Conservation (phyloP, 495 filamentous ascomycete species). For the Hypomontagnella monticulosa region DNA sequence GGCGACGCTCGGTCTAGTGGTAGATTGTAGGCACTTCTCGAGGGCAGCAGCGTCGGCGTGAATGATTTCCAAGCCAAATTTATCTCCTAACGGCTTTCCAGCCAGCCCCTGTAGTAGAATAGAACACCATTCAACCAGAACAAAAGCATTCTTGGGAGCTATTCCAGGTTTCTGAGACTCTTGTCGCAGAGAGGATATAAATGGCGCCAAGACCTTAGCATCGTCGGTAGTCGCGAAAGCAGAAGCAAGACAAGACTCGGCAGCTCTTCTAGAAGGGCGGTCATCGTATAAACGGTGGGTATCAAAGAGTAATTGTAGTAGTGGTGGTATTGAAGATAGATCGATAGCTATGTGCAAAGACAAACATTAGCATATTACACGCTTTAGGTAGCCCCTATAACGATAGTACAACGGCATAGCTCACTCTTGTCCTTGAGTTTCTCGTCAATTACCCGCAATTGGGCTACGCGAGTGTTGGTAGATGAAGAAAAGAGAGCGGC, state of each 20-base stretch:
- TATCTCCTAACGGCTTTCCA: conserved; percentile 67
- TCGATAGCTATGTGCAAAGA: conserved; percentile 51
- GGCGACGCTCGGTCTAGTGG: conserved; percentile 65
- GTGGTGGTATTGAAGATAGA: conserved; percentile 41
- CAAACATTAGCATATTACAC: conserved; percentile 12
- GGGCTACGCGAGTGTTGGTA: conserved; percentile 54
- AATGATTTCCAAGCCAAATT: conserved; percentile 70
- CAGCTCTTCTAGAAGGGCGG: conserved; percentile 80
- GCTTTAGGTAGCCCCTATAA: neutral
- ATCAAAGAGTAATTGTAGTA: conserved; percentile 79
- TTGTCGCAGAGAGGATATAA: conserved; percentile 65
- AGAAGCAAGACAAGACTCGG: conserved; percentile 75
- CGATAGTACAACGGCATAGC: conserved; percentile 7
- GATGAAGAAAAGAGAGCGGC: conserved; percentile 61
- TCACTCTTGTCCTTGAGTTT: conserved; percentile 57
- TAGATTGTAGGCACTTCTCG: conserved; percentile 76
- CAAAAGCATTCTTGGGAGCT: conserved; percentile 81
- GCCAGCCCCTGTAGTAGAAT: conserved; percentile 71
- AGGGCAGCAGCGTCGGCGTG: conserved; percentile 71
- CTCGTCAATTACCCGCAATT: conserved; percentile 58
- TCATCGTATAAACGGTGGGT: conserved; percentile 91
- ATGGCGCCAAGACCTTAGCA: conserved; percentile 64
- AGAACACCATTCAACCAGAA: conserved; percentile 90
- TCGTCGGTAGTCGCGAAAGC: conserved; percentile 64
- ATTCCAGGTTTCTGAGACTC: conserved; percentile 80